Conservation (phyloP, 1,284 basidiomycete species). For the Abortiporus biennis region DNA sequence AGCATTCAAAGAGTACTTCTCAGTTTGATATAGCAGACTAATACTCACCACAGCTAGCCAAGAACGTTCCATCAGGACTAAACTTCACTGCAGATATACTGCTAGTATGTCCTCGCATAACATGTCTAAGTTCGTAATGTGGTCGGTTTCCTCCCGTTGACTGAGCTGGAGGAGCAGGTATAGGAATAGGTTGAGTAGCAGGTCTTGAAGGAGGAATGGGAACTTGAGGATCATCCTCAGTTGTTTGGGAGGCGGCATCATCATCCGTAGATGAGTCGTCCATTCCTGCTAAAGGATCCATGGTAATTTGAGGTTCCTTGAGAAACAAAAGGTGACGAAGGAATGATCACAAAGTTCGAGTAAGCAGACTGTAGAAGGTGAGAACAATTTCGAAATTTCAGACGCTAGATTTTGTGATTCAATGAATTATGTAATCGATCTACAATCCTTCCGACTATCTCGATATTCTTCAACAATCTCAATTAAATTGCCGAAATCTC, state of each 20-base stretch:
- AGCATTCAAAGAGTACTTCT: constrained; percentile 2
- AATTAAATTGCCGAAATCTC: too few relatives aligned
- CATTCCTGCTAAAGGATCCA: constrained; percentile 16
- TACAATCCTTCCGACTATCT: too few relatives aligned
- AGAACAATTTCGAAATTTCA: too few relatives aligned
- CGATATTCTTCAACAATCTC: too few relatives aligned
- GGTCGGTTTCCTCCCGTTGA: constrained; percentile 47
- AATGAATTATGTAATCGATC: too few relatives aligned
- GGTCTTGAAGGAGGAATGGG: constrained; percentile 46
- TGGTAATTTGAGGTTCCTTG: neutral
- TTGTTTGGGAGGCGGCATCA: constrained; percentile 73
- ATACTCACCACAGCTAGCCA: constrained; percentile 73
- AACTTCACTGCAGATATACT: constrained; percentile 82
- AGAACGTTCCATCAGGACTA: constrained; percentile 71
- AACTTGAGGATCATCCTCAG: constrained; percentile 74
- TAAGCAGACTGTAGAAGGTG: too few relatives aligned
- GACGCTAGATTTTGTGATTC: too few relatives aligned
- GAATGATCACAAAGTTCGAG: too few relatives aligned
- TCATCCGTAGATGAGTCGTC: constrained; percentile 75
- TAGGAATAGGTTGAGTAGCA: constrained; percentile 27
- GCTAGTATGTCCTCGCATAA: constrained; percentile 64
- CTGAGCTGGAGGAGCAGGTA: constrained; percentile 24
- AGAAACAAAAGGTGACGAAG: too few relatives aligned
- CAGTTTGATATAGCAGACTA: neutral
- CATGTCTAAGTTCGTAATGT: constrained; percentile 63